A percentile compares a stretch with the other conserved stretches of the same genome.
Conservation (phyloP, 2,329 filamentous ascomycete genomes). For the Didymella sp. region DNA sequence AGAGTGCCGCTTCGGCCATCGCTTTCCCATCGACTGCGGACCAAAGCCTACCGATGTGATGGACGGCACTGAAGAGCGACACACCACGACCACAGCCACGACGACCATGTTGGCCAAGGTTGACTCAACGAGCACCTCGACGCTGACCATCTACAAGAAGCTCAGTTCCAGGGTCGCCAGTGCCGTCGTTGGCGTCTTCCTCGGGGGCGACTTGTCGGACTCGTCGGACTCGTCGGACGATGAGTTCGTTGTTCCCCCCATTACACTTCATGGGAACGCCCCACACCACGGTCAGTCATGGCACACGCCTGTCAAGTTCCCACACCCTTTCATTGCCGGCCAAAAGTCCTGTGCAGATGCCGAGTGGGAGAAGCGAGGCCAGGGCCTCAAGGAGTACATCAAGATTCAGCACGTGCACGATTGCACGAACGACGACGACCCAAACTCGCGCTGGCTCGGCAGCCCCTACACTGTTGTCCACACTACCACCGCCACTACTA, state of each 20-base stretch:
- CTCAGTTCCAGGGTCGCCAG: not conserved
- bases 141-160: not conserved
- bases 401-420: conserved; percentile 21
- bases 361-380: conserved; percentile 33
- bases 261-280: no score
- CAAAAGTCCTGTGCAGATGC: conserved; percentile 25
- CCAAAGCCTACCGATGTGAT: not conserved
- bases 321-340: conserved; percentile 20
- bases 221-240: not conserved
- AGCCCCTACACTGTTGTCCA: conserved; percentile 1
- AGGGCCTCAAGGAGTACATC: conserved; percentile 18
- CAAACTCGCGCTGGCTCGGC: conserved; percentile 15
- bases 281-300: no score
- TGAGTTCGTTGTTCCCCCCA: no score
- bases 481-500: not conserved
- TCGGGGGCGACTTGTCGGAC: no score
- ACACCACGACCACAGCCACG: not conserved
- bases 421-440: conserved; percentile 13
- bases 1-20: conserved; percentile 25
- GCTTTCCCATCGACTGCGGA: conserved; percentile 17
- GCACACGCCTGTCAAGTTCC: conserved; percentile 26
- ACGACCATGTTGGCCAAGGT: not conserved
- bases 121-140: not conserved
- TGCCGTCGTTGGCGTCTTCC: no score
- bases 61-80: conserved; percentile 4